Conservation (phyloP, 345 rosid genomes). For the Corymbia maculata region DNA sequence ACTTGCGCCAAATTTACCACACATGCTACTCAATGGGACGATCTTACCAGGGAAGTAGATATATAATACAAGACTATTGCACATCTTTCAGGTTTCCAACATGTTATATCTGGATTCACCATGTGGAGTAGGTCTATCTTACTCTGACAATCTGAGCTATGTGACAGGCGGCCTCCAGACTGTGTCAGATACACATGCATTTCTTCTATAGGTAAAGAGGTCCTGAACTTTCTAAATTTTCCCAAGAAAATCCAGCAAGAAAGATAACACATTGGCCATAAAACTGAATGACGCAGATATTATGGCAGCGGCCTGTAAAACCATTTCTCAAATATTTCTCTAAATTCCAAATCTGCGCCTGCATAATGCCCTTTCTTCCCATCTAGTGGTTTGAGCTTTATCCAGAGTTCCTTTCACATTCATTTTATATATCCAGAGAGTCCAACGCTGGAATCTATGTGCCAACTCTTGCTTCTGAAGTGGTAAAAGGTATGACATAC, state of each 20-base stretch:
- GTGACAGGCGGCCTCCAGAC: conserved; percentile 26
- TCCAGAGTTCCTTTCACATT: conserved; percentile 25
- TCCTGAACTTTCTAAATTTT: background rate
- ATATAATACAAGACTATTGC: background rate
- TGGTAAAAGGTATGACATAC: conserved; percentile 6
- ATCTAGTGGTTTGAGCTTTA: conserved; percentile 28
- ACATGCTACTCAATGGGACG: background rate
- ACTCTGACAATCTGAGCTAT: conserved; percentile 11
- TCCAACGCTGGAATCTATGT: conserved; percentile 30
- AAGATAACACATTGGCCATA: background rate
- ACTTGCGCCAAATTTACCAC: background rate
- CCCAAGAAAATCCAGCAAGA: background rate
- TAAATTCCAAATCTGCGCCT: background rate
- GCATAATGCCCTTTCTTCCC: background rate
- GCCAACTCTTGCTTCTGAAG: conserved; percentile 24
- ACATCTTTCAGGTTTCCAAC: conserved; percentile 30
- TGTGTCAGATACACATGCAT: conserved; percentile 27
- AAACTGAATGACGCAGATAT: background rate
- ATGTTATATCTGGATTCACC: conserved; percentile 52
- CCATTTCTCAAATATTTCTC: background rate
- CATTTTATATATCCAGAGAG: conserved; percentile 34
- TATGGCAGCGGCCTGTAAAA: background rate
- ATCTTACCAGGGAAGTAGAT: background rate
- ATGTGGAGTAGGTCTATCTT: conserved; percentile 47
- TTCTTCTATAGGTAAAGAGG: conserved; percentile 35